Base-by-base conservation (phyloP, 805 yeast species). In the Zygoascus flipseniorum region DNA sequence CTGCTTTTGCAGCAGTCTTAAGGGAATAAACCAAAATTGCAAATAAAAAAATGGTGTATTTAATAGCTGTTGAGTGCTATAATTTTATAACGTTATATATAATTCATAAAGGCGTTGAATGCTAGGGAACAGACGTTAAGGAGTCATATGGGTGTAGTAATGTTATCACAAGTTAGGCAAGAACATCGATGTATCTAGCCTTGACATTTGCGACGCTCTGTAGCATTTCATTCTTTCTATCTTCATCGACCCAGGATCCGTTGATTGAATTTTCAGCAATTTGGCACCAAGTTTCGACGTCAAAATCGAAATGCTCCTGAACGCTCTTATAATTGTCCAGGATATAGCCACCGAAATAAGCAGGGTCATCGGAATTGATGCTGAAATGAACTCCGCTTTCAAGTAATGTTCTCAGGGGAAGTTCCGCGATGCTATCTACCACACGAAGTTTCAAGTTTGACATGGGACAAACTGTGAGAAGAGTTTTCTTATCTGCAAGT, bases 341-440 rank as follows among this genome's bases (percentile, higher is more conserved):
- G 58, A 86, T 80, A 68, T 85, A 86, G n/a, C 89, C 92, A 48
- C 92, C 92, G 64, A 86, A 86, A 66, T 86, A 86, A 2, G 93
- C 86, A 42, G 89, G 89, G 64, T 83, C 89, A 64, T 83, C 89
- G 2, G 86, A 81, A 68, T 87, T 87, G 65, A 86, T 73, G 44
- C 89, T 82, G 67, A 87, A 83, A 28, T 88, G 83, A 20, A 86
- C 84, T 56, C 77, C 74, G 31, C 73, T 72, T 8, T 83, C 86
- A 49, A 87, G 67, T 59, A 84, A 79, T 60, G 73, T 69, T 49
- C 74, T 72, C 56, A 86, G 74, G 47, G 95, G 95, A 57, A 86
- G 70, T 62, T 87, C 82, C 1, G 74, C 65, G 37, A 87, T 81
- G 57, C 83, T 80, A 52, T 79, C 70, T 23, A 86, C 89, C 20